Conservation (phyloP, 2,329 filamentous ascomycete species). For the Ophiostoma quercus region DNA sequence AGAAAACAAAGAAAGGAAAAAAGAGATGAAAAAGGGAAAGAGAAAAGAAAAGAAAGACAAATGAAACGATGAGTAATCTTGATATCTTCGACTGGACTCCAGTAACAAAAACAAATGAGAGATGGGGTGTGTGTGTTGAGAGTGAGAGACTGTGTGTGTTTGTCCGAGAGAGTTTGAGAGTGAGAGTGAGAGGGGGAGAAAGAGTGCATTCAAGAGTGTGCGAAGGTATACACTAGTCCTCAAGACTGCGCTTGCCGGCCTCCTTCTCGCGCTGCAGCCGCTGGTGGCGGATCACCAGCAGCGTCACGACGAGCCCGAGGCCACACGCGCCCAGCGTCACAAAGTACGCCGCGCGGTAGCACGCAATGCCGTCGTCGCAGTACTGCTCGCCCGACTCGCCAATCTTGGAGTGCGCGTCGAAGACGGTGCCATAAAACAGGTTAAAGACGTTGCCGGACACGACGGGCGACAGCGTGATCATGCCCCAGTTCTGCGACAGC, state of each 20-base stretch:
- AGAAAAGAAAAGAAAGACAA: neutral
- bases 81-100: constrained; percentile 7
- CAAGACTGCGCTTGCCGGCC: constrained; percentile 28
- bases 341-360: constrained; percentile 76
- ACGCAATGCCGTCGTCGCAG: constrained; percentile 71
- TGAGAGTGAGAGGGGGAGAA: neutral
- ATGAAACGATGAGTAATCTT: neutral
- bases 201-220: neutral
- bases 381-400: constrained; percentile 63
- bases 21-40: neutral
- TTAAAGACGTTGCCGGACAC: constrained; percentile 90
- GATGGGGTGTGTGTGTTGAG: neutral
- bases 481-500: constrained; percentile 91
- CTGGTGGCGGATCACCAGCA: constrained; percentile 65
- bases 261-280: constrained; percentile 38
- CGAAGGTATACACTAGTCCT: constrained; percentile 21
- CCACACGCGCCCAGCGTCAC: constrained; percentile 69
- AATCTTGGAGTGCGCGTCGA: constrained; percentile 71
- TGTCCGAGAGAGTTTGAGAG: neutral
- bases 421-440: constrained; percentile 77
- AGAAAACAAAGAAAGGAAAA: neutral
- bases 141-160: neutral
- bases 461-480: constrained; percentile 85
- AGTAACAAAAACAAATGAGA: constrained; percentile 4
- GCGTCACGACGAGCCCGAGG: constrained; percentile 61